These are phyloP conservation scores for Crithidia sp. DNA, from an alignment of 208 protist genomes.

Conservation along the genomic window DNA sequence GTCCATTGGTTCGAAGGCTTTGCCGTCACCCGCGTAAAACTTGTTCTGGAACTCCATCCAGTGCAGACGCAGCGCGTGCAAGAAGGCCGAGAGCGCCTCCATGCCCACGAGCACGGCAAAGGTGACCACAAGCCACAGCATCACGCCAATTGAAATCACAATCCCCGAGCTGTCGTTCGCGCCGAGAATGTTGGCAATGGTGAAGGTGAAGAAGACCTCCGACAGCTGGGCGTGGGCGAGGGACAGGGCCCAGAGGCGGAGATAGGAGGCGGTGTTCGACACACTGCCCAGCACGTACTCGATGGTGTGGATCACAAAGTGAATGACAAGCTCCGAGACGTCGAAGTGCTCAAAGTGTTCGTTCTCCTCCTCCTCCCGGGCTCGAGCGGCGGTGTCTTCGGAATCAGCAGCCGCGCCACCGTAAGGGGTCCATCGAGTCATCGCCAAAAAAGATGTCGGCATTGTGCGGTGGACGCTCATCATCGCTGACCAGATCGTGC, in stretches of 20 bases:
- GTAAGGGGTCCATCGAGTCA: constrained; percentile 15
- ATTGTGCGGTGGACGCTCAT: constrained; percentile 13
- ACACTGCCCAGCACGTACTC: constrained; percentile 99
- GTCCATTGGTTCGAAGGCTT: constrained; percentile 61
- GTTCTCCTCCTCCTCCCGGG: constrained; percentile 32
- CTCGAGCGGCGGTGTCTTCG: background rate
- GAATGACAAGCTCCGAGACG: constrained; percentile 95
- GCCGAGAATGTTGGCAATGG: constrained; percentile 52
- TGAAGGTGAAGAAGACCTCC: constrained; percentile 92
- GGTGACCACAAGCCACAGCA: constrained; percentile 93
- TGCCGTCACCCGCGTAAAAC: constrained; percentile 95
- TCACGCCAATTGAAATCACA: constrained; percentile 85
- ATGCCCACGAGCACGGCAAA: constrained; percentile 98
- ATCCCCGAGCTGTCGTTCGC: constrained; percentile 64
- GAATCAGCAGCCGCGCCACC: background rate
- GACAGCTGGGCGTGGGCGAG: constrained; percentile 98
- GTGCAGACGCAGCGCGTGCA: constrained; percentile 98
- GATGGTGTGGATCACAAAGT: constrained; percentile 99
- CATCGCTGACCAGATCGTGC: constrained; percentile 25
- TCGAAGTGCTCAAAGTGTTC: constrained; percentile 73
- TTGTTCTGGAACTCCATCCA: constrained; percentile 99
- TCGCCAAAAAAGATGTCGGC: constrained; percentile 20
- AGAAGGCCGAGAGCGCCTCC: constrained; percentile 99
- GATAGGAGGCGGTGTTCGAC: constrained; percentile 99
- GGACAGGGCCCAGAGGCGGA: constrained; percentile 99